phyloP scores from a whole-genome alignment of 1,284 basidiomycete species.

The Ceratobasidium sp. region DNA sequence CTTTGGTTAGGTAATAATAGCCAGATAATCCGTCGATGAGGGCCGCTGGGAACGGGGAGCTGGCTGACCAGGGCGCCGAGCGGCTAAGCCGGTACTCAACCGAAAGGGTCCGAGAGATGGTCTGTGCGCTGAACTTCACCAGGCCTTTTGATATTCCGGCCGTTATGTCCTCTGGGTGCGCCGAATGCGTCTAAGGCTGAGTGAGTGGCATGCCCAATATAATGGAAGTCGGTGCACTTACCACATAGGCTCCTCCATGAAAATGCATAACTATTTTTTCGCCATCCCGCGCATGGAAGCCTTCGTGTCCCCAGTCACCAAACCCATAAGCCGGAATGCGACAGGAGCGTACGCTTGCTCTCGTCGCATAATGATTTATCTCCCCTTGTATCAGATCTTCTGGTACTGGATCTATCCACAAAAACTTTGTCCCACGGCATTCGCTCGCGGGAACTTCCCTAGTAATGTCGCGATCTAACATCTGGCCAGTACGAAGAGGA shows the following conservation, averaged over 20 bases:
- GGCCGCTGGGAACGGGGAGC: conserved; percentile 70
- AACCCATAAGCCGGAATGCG: conserved; percentile 71
- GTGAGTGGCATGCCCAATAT: background rate
- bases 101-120: conserved; percentile 58
- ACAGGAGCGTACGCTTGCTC: conserved; percentile 60
- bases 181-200: conserved; percentile 25
- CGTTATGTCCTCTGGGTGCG: conserved; percentile 44
- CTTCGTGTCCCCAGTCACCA: conserved; percentile 37
- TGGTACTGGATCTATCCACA: conserved; percentile 67
- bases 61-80: conserved; percentile 53
- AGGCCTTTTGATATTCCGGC: conserved; percentile 30
- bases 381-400: conserved; percentile 64
- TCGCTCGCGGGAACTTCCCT: conserved; percentile 51
- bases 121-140: conserved; percentile 20
- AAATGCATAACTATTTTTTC: conserved; percentile 47
- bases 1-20: conserved; percentile 70
- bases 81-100: conserved; percentile 67
- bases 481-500: conserved; percentile 51
- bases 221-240: conserved; percentile 7
- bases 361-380: conserved; percentile 61
- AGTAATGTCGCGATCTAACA: conserved; percentile 34
- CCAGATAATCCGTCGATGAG: conserved; percentile 73
- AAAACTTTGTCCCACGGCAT: conserved; percentile 61
- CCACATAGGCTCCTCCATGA: conserved; percentile 46
- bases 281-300: conserved; percentile 27